phyloP scores from a whole-genome alignment of 176 grass and related monocot species.

The Raddia distichophylla region DNA sequence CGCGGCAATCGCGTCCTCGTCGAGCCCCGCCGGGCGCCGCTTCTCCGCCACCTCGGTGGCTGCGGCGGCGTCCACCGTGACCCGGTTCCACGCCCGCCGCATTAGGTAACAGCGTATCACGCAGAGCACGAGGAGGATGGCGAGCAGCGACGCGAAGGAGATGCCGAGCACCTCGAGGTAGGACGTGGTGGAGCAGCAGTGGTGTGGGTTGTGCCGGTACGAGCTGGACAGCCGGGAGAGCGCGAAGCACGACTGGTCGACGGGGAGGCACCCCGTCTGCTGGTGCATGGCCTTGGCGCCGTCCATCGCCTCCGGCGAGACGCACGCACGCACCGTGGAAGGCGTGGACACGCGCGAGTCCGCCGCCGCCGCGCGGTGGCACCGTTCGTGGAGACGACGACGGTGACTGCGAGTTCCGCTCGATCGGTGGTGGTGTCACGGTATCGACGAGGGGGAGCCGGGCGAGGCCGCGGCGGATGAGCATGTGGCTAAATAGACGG shows the following conservation, averaged over 20 bases:
- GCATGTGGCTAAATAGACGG: conserved; percentile 18
- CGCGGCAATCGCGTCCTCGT: conserved; percentile 31
- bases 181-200: conserved; percentile 25
- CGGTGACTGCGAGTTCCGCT: conserved; percentile 1
- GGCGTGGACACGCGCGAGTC: too few species aligned
- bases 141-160: conserved; percentile 49
- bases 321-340: too few species aligned
- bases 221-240: conserved; percentile 29
- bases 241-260: conserved; percentile 41
- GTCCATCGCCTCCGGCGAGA: conserved; percentile 1
- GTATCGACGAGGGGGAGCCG: neutral
- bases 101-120: conserved; percentile 42
- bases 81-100: conserved; percentile 26
- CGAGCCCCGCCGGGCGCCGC: neutral
- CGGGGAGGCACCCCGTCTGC: conserved; percentile 39
- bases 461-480: neutral
- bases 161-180: conserved; percentile 53
- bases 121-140: conserved; percentile 43
- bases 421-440: neutral
- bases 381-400: neutral
- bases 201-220: neutral
- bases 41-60: neutral
- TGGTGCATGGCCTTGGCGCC: conserved; percentile 27
- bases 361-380: neutral
- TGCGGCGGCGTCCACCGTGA: neutral